Evolutionary conservation across 2,329 filamentous ascomycete species (phyloP).

Genomic region (Aspergillus neoniger): DNA sequence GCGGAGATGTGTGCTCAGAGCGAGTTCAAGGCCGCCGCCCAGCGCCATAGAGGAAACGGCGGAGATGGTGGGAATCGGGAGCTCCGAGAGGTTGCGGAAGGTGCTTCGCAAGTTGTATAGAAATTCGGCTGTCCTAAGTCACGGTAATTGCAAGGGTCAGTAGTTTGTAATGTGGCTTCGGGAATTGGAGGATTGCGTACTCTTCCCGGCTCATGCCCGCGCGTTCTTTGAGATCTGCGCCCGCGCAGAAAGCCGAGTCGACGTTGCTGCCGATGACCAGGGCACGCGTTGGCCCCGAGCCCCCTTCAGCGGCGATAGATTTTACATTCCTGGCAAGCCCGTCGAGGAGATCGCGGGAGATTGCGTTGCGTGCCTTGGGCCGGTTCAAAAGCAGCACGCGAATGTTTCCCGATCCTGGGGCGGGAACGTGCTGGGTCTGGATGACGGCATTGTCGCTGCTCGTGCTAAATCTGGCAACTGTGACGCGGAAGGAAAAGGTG

Average conservation of each 20-base stretch:
- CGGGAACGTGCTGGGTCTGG: conserved; percentile 72
- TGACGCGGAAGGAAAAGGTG: conserved; percentile 28
- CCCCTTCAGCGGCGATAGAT: conserved; percentile 63
- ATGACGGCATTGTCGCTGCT: conserved; percentile 48
- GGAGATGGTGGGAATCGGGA: conserved; percentile 87
- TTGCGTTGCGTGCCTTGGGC: conserved; percentile 82
- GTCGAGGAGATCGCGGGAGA: conserved; percentile 75
- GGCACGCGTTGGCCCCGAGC: conserved; percentile 67
- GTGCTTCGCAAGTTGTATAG: conserved; percentile 74
- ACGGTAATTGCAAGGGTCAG: background rate
- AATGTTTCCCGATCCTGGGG: conserved; percentile 79
- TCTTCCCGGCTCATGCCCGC: conserved; percentile 73
- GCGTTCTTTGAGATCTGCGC: conserved; percentile 90
- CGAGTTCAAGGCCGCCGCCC: conserved; percentile 91
- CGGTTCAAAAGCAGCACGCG: conserved; percentile 86
- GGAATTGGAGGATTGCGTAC: conserved; percentile 52
- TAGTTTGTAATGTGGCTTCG: background rate
- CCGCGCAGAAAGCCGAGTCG: conserved; percentile 89
- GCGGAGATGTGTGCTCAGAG: conserved; percentile 84
- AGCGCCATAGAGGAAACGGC: conserved; percentile 84
- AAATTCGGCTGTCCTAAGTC: conserved; percentile 72
- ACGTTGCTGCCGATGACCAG: conserved; percentile 81
- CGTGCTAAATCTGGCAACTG: conserved; percentile 39
- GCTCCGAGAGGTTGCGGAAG: conserved; percentile 68
- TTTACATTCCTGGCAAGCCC: conserved; percentile 73